Evolutionary conservation across 352 stramenopile species (phyloP).

Genomic region (Globisporangium acanthophoron): DNA sequence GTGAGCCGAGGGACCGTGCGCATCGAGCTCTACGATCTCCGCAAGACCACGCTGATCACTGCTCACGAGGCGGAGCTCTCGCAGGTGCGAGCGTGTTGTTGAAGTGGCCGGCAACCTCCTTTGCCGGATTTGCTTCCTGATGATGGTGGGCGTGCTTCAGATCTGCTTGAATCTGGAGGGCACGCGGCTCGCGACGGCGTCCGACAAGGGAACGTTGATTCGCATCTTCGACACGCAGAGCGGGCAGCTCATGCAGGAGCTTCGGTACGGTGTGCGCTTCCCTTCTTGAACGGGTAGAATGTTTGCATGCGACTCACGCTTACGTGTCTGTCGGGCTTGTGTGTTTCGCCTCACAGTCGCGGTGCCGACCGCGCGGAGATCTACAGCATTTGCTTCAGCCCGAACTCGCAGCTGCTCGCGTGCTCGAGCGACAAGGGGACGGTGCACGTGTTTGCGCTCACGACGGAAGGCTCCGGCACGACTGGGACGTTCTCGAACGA

Average conservation of each 20-base stretch:
- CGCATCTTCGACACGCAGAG: slow-evolving; percentile 96
- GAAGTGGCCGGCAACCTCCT: background rate
- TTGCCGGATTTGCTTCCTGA: background rate
- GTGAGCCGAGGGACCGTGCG: slow-evolving; percentile 88
- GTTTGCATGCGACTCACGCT: background rate
- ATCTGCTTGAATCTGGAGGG: slow-evolving; percentile 94
- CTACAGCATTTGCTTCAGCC: slow-evolving; percentile 96
- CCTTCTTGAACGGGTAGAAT: background rate
- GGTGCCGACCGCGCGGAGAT: slow-evolving; percentile 96
- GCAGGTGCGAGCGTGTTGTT: slow-evolving; percentile 33
- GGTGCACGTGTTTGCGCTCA: slow-evolving; percentile 93
- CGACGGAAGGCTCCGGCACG: slow-evolving; percentile 50
- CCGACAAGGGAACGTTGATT: slow-evolving; percentile 97
- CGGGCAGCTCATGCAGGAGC: slow-evolving; percentile 86
- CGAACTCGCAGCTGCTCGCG: slow-evolving; percentile 90
- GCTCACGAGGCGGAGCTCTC: slow-evolving; percentile 94
- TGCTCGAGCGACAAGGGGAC: slow-evolving; percentile 97
- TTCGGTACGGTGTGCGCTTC: slow-evolving; percentile 31
- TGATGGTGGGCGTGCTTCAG: slow-evolving; percentile 16
- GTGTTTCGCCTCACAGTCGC: slow-evolving; percentile 42
- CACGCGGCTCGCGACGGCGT: slow-evolving; percentile 93
- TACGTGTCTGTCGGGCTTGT: background rate
- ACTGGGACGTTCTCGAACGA: slow-evolving; percentile 53
- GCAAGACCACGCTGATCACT: slow-evolving; percentile 93
- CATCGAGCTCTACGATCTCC: slow-evolving; percentile 96